Evolutionary conservation across 1,284 basidiomycete genomes (phyloP), one percentile per base, ranked within the genome.

Genomic region (Trichosporon sp.): DNA sequence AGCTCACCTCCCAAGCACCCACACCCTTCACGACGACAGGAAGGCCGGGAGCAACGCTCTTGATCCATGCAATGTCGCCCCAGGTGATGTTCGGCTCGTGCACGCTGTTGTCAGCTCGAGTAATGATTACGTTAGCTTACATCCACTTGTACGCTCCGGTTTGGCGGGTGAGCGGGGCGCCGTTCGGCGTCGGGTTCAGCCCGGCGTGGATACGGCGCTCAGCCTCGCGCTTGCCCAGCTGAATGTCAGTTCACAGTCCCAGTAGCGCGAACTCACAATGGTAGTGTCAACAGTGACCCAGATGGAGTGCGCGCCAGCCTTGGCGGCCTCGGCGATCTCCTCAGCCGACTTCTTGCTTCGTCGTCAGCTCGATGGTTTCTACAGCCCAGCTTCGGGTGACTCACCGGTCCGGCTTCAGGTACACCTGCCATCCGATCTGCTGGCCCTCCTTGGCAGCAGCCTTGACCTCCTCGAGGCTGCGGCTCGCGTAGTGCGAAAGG

Each of bases 1-100:
- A 69, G 66, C 77, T 51, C 63, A 76, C 77, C 73, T 83, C 85
- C 71, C 85, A 84, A 19, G 80, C 81, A 38, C 84, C 83, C 38
- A 87, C 79, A 7, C 79, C 86, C 78, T 84, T 87, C 73, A 87
- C 75, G 35, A 86, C 81, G 21, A 87, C 75, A 0, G 86, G 85
- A n/a, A 86, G 76, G 4, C 79, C 80, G 0, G 77, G 81, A 6
- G 84, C 85, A 68, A 73, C 75, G 71, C 78, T 79, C 37, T 80
- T 80, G 69, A 86, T 84, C 85, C 85, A 87, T 1, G 74, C 77
- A 66, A 87, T 81, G 72, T 86, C 85, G 14, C 81, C 76, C 85
- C 85, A 86, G 32, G 70, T 38, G 71, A 74, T 68, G 40, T 51
- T 65, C 35, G 56, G 43, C 37, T 74, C 71, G 48, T 69, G 67